Evolutionary conservation across 192 early-diverging fungal species (phyloP), one percentile per base, ranked within the genome.

Genomic region (Rhizophagus clarus): DNA sequence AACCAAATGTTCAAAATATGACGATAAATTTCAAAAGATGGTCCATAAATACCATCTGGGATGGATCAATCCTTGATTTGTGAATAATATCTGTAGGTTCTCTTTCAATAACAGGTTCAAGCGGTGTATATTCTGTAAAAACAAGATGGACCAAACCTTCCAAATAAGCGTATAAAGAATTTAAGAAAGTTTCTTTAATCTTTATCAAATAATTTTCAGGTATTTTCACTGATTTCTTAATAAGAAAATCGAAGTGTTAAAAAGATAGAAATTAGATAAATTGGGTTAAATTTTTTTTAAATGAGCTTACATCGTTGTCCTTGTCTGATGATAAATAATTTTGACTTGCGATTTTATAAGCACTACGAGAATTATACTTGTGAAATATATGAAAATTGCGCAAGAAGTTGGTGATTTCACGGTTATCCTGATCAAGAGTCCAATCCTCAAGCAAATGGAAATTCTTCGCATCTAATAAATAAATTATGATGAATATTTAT

Each of bases 61-160:
- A 76, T 32, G 80, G 77, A 68, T 84, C 83, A 29, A 86, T 84
- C 51, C 71, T 79, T n/a, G 32, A 61, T 20, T 29, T 77, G 28
- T 42, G 66, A 42, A 31, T 45, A 29, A 74, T 24, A 8, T 67
- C 67, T 7, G 71, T 51, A 40, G 84, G 17, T 73, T 51, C 61
- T 40, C 15, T 75, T 73, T 84, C 81, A 60, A 63, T 34, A 76
- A 68, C 76, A 60, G 72, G 79, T 76, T 82, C 68, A 60, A 81
- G 74, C 40, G 79, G 83, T 64, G 82, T 73, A 80, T 86, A 85
- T 49, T 88, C 87, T 0, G 89, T 82, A 83, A 90, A 88, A 4
- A 87, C 92, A 37, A 93, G 81, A 75, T 91, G 88, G 15, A 93
- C 90, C n/a, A 97, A 88, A 26, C 94, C 92, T 80, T 98, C 96